Conservation (phyloP, 495 filamentous ascomycete species). For the Hypoxylon lienhwacheense region DNA sequence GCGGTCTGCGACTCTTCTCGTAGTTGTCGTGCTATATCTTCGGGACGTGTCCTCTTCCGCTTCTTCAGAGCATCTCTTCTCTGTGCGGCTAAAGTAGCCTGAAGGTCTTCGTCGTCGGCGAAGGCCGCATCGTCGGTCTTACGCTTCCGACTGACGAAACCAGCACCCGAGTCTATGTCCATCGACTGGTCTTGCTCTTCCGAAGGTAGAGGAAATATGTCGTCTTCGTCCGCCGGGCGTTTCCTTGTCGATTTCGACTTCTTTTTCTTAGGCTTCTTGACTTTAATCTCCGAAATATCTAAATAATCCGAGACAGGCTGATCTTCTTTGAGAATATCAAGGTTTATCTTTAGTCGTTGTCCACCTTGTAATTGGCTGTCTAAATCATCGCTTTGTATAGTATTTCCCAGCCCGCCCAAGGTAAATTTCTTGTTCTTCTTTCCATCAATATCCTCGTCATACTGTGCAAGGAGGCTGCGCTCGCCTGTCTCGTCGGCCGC, state of each 20-base stretch:
- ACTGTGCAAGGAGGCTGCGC: conserved; percentile 73
- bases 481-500: conserved; percentile 68
- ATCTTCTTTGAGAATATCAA: conserved; percentile 62
- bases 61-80: conserved; percentile 84
- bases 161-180: conserved; percentile 69
- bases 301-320: conserved; percentile 75
- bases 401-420: conserved; percentile 72
- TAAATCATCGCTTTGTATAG: conserved; percentile 63
- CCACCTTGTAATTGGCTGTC: conserved; percentile 58
- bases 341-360: conserved; percentile 69
- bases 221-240: conserved; percentile 71
- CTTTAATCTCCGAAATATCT: conserved; percentile 79
- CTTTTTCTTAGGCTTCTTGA: conserved; percentile 93
- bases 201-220: conserved; percentile 60
- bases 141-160: conserved; percentile 58
- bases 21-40: conserved; percentile 82
- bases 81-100: conserved; percentile 78
- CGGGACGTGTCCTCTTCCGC: conserved; percentile 77
- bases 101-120: conserved; percentile 90
- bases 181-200: conserved; percentile 60
- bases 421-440: conserved; percentile 91
- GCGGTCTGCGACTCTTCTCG: conserved; percentile 69
- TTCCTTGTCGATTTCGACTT: conserved; percentile 76
- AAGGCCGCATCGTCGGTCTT: conserved; percentile 69
- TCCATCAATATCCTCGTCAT: conserved; percentile 92